phyloP scores from a whole-genome alignment of 2,329 filamentous ascomycete genomes.

The Lachnellula hyalina region DNA sequence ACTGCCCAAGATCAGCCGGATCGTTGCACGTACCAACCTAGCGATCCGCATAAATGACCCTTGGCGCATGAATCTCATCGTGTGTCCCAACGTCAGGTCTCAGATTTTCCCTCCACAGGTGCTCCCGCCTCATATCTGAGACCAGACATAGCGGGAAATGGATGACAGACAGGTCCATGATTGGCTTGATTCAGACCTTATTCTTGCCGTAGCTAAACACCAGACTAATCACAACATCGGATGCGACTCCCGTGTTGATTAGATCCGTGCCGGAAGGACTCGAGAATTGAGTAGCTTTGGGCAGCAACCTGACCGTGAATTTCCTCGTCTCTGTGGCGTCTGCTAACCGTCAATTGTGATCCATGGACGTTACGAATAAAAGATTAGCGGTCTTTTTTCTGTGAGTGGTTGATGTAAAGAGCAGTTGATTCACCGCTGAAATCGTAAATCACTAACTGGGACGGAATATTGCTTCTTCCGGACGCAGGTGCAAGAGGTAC shows the following conservation, averaged over 20 bases:
- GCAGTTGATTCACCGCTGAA: background rate
- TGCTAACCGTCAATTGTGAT: background rate
- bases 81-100: constrained; percentile 14
- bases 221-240: constrained; percentile 8
- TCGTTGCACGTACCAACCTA: constrained; percentile 9
- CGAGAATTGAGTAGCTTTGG: constrained; percentile 11
- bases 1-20: constrained; percentile 5
- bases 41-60: constrained; percentile 8
- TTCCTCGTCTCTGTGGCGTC: background rate
- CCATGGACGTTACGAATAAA: background rate
- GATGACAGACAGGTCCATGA: constrained; percentile 1
- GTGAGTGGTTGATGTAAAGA: background rate
- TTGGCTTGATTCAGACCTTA: constrained; percentile 2
- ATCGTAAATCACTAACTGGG: background rate
- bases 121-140: constrained; percentile 2
- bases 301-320: constrained; percentile 1
- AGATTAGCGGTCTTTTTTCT: background rate
- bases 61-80: constrained; percentile 4
- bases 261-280: constrained; percentile 8
- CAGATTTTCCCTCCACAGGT: background rate
- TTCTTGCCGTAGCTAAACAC: background rate
- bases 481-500: constrained; percentile 5
- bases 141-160: background rate
- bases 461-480: constrained; percentile 3
- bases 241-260: constrained; percentile 3